A percentile compares a stretch with the other conserved stretches of the same genome.
These are phyloP conservation scores for Millerago galiae DNA, from an alignment of 805 yeast species.

Conservation along the genomic window DNA sequence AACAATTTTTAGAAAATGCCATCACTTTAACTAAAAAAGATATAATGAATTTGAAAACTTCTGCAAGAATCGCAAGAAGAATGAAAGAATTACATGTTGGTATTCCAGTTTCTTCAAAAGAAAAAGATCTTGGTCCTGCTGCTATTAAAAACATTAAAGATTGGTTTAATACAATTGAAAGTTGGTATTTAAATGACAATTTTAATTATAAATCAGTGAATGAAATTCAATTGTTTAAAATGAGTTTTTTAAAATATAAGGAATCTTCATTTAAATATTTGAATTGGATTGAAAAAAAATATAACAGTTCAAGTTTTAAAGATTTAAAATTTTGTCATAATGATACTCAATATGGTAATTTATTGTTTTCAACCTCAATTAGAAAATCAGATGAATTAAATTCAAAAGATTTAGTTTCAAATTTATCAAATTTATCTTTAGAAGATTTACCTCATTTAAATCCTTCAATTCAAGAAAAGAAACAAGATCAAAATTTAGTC, in stretches of 20 bases:
- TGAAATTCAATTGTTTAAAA: constrained; percentile 34
- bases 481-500: constrained; percentile 67
- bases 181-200: constrained; percentile 36
- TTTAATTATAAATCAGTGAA: constrained; percentile 14
- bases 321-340: constrained; percentile 84
- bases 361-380: constrained; percentile 57
- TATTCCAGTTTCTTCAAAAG: constrained; percentile 55
- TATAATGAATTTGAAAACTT: constrained; percentile 66
- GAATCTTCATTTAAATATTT: constrained; percentile 44
- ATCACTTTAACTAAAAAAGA: constrained; percentile 67
- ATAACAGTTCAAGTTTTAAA: constrained; percentile 35
- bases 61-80: constrained; percentile 86
- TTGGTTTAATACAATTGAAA: constrained; percentile 54
- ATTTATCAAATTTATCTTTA: constrained; percentile 18
- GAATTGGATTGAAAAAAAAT: constrained; percentile 51
- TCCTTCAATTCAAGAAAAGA: constrained; percentile 31
- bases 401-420: constrained; percentile 10
- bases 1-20: constrained; percentile 84
- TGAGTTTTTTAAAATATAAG: constrained; percentile 46
- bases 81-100: constrained; percentile 92
- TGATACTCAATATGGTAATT: constrained; percentile 94
- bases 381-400: constrained; percentile 20
- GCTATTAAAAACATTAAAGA: constrained; percentile 64
- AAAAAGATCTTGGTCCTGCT: constrained; percentile 53
- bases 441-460: constrained; percentile 23